Conservation (phyloP, 169 alveolate genomes). For the Eimeria sp. region DNA sequence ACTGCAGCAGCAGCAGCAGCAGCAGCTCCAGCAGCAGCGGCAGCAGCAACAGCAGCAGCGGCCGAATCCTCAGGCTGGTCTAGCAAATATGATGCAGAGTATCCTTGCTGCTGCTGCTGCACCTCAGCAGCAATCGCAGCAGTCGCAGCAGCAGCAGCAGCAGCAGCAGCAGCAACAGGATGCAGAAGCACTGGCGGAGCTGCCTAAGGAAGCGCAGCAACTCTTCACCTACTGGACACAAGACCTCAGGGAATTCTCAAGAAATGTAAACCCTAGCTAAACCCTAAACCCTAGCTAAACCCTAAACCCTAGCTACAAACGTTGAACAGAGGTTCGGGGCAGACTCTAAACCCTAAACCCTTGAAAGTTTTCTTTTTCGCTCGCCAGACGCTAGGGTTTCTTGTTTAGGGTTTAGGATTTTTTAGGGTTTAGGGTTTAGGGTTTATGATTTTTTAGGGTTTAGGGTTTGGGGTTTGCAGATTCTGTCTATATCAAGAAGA, state of each 20-base stretch:
- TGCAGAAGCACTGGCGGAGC: slow-evolving; percentile 13
- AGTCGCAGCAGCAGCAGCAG: slow-evolving; percentile 3
- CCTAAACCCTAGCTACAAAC: too few relatives aligned
- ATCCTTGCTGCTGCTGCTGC: slow-evolving; percentile 2
- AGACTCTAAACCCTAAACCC: too few relatives aligned
- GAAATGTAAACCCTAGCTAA: slow-evolving; percentile 9
- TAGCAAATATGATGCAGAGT: not conserved
- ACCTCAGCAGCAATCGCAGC: not conserved
- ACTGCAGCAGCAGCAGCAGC: slow-evolving; percentile 5
- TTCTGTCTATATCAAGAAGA: not conserved
- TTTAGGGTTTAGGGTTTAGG: not conserved
- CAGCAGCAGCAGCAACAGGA: slow-evolving; percentile 3
- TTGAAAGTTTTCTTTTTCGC: too few relatives aligned
- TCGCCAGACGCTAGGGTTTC: not conserved
- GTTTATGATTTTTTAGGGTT: not conserved
- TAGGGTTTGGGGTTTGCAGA: slow-evolving; percentile 31
- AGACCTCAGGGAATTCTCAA: not conserved
- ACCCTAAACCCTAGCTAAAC: not conserved
- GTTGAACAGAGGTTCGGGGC: too few relatives aligned
- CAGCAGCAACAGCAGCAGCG: not conserved
- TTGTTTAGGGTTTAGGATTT: not conserved
- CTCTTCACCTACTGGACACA: not conserved
- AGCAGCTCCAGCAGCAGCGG: slow-evolving; percentile 41
- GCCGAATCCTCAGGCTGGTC: not conserved
- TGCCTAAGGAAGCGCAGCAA: not conserved